Base-by-base conservation (phyloP, 768 basidiomycete genomes). In the Russula olivacea region DNA sequence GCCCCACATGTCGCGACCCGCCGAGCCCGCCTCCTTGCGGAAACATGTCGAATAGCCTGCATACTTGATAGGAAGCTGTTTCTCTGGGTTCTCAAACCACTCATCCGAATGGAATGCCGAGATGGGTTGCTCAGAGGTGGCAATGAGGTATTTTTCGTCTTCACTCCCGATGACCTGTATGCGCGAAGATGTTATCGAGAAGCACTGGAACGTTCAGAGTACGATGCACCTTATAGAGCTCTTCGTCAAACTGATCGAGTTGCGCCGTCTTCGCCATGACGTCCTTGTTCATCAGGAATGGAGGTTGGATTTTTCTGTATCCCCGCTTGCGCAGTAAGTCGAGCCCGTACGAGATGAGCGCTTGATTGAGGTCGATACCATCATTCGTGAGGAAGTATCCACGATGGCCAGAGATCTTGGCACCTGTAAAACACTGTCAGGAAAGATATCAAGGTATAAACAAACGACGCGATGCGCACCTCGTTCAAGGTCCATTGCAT, bases 251-350 rank as follows among this genome's bases (percentile, higher is more conserved):
- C 74, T 98, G 93, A 68, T 93, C 91, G 23, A 99, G 84, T 72
- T 99, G 97, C 2, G 97, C 97, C 0, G 97, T 98, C 79, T 97
- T 96, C 61, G 84, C 85, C 97, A 99, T 99, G 70, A 90, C 82
- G 25, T 95, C 91, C 75, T 93, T 95, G 80, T 93, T 93, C 89
- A 99, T 98, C 80, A 99, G 88, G 79, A 97, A 99, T 0, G 97
- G 97, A 3, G 95, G 91, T 73, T 95, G 93, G 55, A 98, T 84
- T 76, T 96, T 98, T 78, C 87, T 96, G 83, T 91, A 98, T 0
- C 83, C 86, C 32, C 80, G 81, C 58, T 80, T 82, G 40, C 93
- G 82, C 58, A 99, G 79, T 75, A 95, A 99, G 72, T 98, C 91
- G 67, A 99, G 86, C 5, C 93, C 94, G 70, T 98, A 98, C 54